Conservation (phyloP, 192 early-diverging fungal species). For the Mortierella alpina region DNA sequence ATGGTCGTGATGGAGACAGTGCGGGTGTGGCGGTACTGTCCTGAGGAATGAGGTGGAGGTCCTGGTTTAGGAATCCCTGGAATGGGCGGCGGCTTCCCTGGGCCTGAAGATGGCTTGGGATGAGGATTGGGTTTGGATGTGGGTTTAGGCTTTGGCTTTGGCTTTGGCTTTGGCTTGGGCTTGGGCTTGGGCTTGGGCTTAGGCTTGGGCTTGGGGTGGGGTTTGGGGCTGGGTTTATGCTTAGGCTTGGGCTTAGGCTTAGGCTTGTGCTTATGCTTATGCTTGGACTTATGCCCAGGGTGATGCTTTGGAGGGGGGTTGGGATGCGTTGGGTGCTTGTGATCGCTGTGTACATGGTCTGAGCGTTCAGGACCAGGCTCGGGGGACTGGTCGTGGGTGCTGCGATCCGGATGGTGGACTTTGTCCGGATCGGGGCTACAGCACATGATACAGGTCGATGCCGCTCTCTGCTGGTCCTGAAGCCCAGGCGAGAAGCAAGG, state of each 20-base stretch:
- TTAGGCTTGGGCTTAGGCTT: constrained; percentile 9
- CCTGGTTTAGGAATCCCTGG: neutral
- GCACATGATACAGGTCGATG: neutral
- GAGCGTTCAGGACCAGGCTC: no score
- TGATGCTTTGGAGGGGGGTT: no score
- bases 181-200: neutral
- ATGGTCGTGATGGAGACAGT: neutral
- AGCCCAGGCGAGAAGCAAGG: neutral
- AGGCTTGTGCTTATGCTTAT: constrained; percentile 5
- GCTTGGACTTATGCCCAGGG: neutral
- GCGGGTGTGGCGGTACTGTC: neutral
- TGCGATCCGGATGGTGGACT: no score
- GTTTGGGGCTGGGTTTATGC: neutral
- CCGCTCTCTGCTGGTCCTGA: neutral
- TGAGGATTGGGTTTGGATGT: neutral
- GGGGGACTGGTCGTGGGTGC: no score
- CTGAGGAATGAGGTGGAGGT: neutral
- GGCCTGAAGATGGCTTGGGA: neutral
- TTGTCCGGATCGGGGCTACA: neutral
- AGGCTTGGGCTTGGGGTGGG: neutral
- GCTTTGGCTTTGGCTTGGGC: constrained; percentile 4
- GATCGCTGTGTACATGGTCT: no score
- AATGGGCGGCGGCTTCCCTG: neutral
- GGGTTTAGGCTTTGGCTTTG: constrained; percentile 13
- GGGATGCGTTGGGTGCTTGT: no score